Evolutionary conservation across 768 basidiomycete species (phyloP).

Genomic region (Trametes cubensis): DNA sequence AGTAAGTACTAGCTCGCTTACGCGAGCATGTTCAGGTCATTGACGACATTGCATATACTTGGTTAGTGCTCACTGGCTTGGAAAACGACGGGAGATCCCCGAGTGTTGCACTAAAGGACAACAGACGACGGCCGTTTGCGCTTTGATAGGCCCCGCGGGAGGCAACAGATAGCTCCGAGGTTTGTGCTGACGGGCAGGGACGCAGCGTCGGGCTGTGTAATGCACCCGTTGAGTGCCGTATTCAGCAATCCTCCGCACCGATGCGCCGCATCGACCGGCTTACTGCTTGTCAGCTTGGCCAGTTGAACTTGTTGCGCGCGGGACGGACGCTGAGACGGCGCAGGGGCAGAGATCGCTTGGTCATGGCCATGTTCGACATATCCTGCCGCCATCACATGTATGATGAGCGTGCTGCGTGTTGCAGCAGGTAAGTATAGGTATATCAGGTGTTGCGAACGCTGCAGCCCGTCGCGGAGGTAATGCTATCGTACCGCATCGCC

Average conservation of each 20-base stretch:
- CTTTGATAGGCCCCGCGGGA: background rate
- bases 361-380: background rate
- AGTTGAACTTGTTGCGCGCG: too few species aligned
- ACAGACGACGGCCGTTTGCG: slow-evolving; percentile 1
- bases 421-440: background rate
- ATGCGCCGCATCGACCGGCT: too few species aligned
- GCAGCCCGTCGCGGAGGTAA: slow-evolving; percentile 4
- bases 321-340: background rate
- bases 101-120: background rate
- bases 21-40: too few species aligned
- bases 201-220: background rate
- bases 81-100: too few species aligned
- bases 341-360: background rate
- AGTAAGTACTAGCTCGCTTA: too few species aligned
- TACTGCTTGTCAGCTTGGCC: too few species aligned
- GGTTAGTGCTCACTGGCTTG: too few species aligned
- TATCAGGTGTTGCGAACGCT: too few species aligned
- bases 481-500: slow-evolving; percentile 15
- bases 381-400: background rate
- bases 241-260: too few species aligned
- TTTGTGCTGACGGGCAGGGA: slow-evolving; percentile 2
- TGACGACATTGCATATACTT: too few species aligned
- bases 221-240: background rate
- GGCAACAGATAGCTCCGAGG: slow-evolving; percentile 2
- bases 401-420: background rate